Evolutionary conservation across 495 filamentous ascomycete species (phyloP), one percentile per base, ranked within the genome.

Genomic region (Penicillium egyptiacum): DNA sequence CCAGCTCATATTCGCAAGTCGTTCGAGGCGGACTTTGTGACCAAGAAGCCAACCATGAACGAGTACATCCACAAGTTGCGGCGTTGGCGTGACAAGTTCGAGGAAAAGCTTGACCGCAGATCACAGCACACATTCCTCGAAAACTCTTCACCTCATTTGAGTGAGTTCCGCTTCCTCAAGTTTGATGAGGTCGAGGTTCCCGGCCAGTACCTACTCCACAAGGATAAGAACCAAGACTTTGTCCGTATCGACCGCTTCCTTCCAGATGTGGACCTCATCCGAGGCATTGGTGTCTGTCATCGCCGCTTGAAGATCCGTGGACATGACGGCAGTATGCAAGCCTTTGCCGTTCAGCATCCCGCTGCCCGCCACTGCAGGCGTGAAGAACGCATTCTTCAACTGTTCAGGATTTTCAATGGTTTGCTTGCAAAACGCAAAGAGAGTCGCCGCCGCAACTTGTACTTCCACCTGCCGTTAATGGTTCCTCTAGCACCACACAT

Each of bases 181-280:
- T 96, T 98, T 61, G 95, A 99, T 69, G 95, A 98, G 59, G 93
- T 99, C 42, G 95, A 99, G 73, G 86, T 99, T 43, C 95, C 95
- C 1, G 95, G 95, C 2, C 95, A 99, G 71, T 99, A 99, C 68
- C 78, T 99, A 45, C 83, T 92, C 61, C 95, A 96, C 70, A 92
- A 91, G 66, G 95, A 99, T 68, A 98, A 98, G 81, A 98, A 98
- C 67, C 89, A 94, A 64, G 95, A 98, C 68, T 98, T 99, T 65
- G 86, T 98, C 55, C 87, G 90, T 26, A 96, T 99, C 56, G 95
- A 99, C 67, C 86, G 93, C 28, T 97, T 99, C 83, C 72, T 98
- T 65, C 92, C 95, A 12, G 87, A 91, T 66, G 91, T 99, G 31
- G 92, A 98, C 51, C 82, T 98, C 45, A 89, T 97, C 22, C 86